These are phyloP conservation scores for Phytophthora niederhauseri DNA, from an alignment of 352 stramenopile genomes.

Conservation along the genomic window DNA sequence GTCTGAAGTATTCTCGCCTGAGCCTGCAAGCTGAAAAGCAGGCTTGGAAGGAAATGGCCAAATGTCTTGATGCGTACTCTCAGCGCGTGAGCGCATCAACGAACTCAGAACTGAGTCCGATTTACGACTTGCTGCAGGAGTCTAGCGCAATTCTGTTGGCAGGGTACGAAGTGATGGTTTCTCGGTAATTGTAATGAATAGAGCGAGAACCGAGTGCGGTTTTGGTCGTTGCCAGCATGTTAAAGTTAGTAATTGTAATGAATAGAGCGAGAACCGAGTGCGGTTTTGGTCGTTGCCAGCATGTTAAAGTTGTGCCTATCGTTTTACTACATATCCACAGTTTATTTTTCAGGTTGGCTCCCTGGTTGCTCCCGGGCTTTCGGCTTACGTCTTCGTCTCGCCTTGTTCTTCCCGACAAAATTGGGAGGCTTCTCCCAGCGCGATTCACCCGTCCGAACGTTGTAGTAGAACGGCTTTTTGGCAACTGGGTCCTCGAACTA, in stretches of 20 bases:
- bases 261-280: conserved; percentile 19
- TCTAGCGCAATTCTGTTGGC: conserved; percentile 79
- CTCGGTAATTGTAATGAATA: conserved; percentile 35
- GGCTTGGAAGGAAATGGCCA: conserved; percentile 81
- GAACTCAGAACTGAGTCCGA: conserved; percentile 51
- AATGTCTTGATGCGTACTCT: conserved; percentile 81
- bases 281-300: conserved; percentile 5
- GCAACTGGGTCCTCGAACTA: conserved; percentile 54
- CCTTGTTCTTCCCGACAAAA: conserved; percentile 44
- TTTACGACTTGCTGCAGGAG: conserved; percentile 81
- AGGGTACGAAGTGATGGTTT: conserved; percentile 72
- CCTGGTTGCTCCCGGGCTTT: conserved; percentile 5
- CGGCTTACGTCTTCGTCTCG: conserved; percentile 17
- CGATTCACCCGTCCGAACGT: conserved; percentile 70
- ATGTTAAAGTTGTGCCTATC: too few relatives aligned
- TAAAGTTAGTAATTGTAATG: conserved; percentile 30
- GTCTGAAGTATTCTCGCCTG: conserved; percentile 60
- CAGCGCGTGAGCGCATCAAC: conserved; percentile 68
- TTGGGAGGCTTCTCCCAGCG: conserved; percentile 58
- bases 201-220: conserved; percentile 4
- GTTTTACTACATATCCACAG: not conserved
- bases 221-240: conserved; percentile 4
- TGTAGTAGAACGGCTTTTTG: conserved; percentile 69
- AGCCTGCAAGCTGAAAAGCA: conserved; percentile 66
- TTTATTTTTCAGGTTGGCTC: conserved; percentile 1